Percentiles rank a stretch among this genome's conserved stretches.
These are phyloP conservation scores for Podospora sp. DNA, from an alignment of 495 filamentous ascomycete genomes.

Conservation along the genomic window DNA sequence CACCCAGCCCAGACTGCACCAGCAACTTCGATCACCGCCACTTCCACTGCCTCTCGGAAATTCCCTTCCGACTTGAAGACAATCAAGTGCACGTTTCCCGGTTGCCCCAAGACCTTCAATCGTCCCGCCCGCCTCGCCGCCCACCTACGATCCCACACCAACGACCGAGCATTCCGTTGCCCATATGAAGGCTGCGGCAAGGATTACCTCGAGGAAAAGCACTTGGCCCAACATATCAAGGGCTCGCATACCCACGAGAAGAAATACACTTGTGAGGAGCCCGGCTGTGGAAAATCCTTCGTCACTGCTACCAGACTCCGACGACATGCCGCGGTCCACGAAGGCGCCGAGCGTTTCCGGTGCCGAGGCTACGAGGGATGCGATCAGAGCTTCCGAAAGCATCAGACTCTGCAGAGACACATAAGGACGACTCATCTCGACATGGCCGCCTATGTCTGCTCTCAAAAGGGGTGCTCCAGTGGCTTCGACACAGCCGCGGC, in stretches of 20 bases:
- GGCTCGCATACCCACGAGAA: conserved; percentile 74
- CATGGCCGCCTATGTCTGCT: conserved; percentile 68
- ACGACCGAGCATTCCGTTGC: conserved; percentile 75
- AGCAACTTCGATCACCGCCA: conserved; percentile 43
- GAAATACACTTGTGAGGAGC: conserved; percentile 68
- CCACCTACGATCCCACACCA: conserved; percentile 77
- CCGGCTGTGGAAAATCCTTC: conserved; percentile 79
- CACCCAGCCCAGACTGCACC: conserved; percentile 25
- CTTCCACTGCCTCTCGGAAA: conserved; percentile 58
- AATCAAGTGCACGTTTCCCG: conserved; percentile 66
- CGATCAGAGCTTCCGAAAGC: conserved; percentile 80
- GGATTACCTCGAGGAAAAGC: conserved; percentile 76
- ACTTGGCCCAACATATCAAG: conserved; percentile 81
- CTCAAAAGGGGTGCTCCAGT: conserved; percentile 64
- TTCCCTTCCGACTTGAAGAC: conserved; percentile 74
- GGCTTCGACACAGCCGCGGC: conserved; percentile 71
- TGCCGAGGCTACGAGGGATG: conserved; percentile 79
- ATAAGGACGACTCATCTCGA: conserved; percentile 72
- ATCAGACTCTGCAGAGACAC: conserved; percentile 82
- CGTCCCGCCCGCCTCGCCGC: conserved; percentile 77
- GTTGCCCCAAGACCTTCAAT: conserved; percentile 83
- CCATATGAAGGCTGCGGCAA: conserved; percentile 71
- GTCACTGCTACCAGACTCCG: conserved; percentile 71
- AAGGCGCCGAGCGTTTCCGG: conserved; percentile 66
- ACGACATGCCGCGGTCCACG: conserved; percentile 67